Evolutionary conservation across 2,329 filamentous ascomycete genomes (phyloP).

Genomic region (Lachnellula cervina): DNA sequence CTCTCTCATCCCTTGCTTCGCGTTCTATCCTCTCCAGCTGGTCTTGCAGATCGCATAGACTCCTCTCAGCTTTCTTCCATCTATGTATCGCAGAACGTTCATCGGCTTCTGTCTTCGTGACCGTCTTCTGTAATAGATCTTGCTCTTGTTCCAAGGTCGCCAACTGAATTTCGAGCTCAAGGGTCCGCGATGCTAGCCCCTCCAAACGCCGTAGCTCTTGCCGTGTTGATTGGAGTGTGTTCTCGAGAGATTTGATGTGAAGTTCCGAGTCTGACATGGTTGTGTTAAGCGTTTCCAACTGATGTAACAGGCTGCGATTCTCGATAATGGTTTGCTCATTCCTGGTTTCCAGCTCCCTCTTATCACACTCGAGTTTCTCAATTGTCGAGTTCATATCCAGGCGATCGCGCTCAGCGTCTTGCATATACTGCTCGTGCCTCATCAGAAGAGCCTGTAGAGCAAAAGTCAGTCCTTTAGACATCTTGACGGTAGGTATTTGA

Average conservation of each 20-base stretch:
- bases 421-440: slow-evolving; percentile 91
- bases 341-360: slow-evolving; percentile 66
- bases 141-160: slow-evolving; percentile 78
- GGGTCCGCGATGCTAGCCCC: slow-evolving; percentile 66
- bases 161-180: slow-evolving; percentile 76
- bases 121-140: slow-evolving; percentile 60
- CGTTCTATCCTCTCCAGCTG: slow-evolving; percentile 85
- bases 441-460: slow-evolving; percentile 78
- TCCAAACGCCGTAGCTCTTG: slow-evolving; percentile 72
- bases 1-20: slow-evolving; percentile 73
- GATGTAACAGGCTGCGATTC: slow-evolving; percentile 74
- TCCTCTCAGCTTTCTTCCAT: slow-evolving; percentile 81
- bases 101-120: slow-evolving; percentile 66
- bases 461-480: slow-evolving; percentile 58
- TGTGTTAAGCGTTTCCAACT: slow-evolving; percentile 78
- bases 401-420: slow-evolving; percentile 83
- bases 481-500: not conserved
- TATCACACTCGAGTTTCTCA: slow-evolving; percentile 68
- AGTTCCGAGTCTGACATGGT: slow-evolving; percentile 75
- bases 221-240: slow-evolving; percentile 71
- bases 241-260: slow-evolving; percentile 71
- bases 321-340: slow-evolving; percentile 79
- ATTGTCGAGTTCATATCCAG: slow-evolving; percentile 67
- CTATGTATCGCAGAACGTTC: slow-evolving; percentile 73
- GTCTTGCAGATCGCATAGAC: slow-evolving; percentile 72